Conservation (phyloP, 1,284 basidiomycete genomes). For the Athelia sp. region DNA sequence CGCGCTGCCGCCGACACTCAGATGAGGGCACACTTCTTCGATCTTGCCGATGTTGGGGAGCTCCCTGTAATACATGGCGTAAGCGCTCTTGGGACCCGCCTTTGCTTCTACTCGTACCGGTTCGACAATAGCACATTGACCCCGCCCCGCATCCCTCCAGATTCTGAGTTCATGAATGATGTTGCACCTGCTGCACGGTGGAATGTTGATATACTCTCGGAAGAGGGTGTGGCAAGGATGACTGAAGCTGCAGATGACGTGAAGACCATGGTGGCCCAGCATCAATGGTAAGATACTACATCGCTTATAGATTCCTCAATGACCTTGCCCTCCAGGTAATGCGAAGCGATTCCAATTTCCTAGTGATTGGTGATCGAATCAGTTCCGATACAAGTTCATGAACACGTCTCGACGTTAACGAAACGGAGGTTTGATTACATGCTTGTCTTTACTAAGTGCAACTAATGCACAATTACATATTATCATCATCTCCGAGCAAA, state of each 20-base stretch:
- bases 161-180: conserved; percentile 4
- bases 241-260: conserved; percentile 4
- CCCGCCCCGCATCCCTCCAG: conserved; percentile 3
- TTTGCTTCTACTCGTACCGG: conserved; percentile 18
- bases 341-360: too few species aligned
- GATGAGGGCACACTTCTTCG: conserved; percentile 15
- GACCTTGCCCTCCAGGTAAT: too few species aligned
- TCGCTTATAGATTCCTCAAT: too few species aligned
- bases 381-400: too few species aligned
- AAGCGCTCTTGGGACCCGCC: conserved; percentile 16
- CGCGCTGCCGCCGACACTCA: conserved; percentile 16
- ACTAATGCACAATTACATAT: too few species aligned
- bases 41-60: conserved; percentile 3
- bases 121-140: conserved; percentile 3
- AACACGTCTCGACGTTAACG: too few species aligned
- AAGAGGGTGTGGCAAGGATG: conserved; percentile 1
- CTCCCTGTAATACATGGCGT: conserved; percentile 14
- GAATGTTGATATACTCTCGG: conserved; percentile 4
- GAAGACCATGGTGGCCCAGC: conserved; percentile 3
- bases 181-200: conserved; percentile 6
- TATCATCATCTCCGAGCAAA: too few species aligned
- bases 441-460: too few species aligned
- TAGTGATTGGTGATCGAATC: too few species aligned
- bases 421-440: too few species aligned
- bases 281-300: too few species aligned